phyloP scores from a whole-genome alignment of 805 yeast species.

The Wickerhamiella kurtzmanii region DNA sequence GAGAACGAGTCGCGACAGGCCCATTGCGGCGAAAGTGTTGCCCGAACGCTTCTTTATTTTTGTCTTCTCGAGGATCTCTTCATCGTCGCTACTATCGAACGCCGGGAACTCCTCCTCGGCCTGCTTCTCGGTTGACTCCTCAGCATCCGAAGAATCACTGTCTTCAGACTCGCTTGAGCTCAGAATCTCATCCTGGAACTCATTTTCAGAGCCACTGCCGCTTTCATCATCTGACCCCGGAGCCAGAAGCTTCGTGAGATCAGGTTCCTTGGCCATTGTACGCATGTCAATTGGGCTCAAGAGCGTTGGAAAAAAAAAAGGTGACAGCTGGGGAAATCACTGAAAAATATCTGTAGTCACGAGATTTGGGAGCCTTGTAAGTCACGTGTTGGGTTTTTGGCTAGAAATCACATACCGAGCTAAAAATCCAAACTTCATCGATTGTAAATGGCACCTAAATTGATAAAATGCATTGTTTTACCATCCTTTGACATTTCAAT shows the following conservation, averaged over 20 bases:
- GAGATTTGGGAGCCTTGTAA: not conserved
- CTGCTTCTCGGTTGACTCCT: not conserved
- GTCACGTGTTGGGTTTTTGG: too few relatives aligned
- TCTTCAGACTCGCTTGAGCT: constrained; percentile 1
- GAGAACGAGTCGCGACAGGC: constrained; percentile 59
- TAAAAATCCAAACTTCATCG: too few relatives aligned
- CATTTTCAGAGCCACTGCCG: constrained; percentile 13
- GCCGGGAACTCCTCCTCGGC: constrained; percentile 24
- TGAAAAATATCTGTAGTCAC: not conserved
- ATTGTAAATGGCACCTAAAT: too few relatives aligned
- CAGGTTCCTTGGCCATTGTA: not conserved
- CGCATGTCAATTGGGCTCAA: not conserved
- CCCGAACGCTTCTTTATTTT: constrained; percentile 21
- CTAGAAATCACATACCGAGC: too few relatives aligned
- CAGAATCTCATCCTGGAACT: constrained; percentile 2
- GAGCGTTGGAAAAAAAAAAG: not conserved
- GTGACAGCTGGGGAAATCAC: not conserved
- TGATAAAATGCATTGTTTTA: too few relatives aligned
- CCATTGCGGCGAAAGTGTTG: constrained; percentile 84
- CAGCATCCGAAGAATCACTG: constrained; percentile 4
- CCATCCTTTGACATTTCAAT: too few relatives aligned
- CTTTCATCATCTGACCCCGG: constrained; percentile 2
- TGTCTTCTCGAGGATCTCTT: constrained; percentile 21
- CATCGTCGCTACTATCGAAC: constrained; percentile 28
- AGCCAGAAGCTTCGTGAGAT: not conserved